These are phyloP conservation scores for Botrytis cinerea DNA, from an alignment of 2,329 filamentous ascomycete genomes.

Conservation along the genomic window DNA sequence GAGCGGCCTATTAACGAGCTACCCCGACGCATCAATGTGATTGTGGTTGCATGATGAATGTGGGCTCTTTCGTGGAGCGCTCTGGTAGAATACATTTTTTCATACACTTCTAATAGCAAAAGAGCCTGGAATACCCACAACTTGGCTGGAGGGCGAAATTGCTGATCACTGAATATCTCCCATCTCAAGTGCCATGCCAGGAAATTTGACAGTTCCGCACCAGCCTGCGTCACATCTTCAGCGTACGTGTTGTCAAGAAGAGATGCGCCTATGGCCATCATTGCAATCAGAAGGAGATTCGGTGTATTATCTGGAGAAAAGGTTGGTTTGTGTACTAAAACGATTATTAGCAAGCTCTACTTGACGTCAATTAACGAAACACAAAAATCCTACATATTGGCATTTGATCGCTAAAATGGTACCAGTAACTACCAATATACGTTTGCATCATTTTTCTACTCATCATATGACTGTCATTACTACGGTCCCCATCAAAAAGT, in stretches of 20 bases:
- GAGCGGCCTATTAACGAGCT: slow-evolving; percentile 87
- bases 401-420: slow-evolving; percentile 89
- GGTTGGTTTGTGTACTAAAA: slow-evolving; percentile 77
- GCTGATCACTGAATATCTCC: slow-evolving; percentile 87
- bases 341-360: slow-evolving; percentile 27
- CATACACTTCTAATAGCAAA: slow-evolving; percentile 85
- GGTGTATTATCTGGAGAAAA: slow-evolving; percentile 87
- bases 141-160: slow-evolving; percentile 89
- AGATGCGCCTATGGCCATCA: slow-evolving; percentile 90
- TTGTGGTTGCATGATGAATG: slow-evolving; percentile 93
- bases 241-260: slow-evolving; percentile 84
- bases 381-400: slow-evolving; percentile 60
- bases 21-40: slow-evolving; percentile 92
- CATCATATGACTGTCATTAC: slow-evolving; percentile 64
- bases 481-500: slow-evolving; percentile 76
- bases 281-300: slow-evolving; percentile 78
- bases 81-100: slow-evolving; percentile 96
- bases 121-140: slow-evolving; percentile 95
- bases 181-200: slow-evolving; percentile 91
- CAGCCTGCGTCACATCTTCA: slow-evolving; percentile 69
- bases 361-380: too few relatives aligned
- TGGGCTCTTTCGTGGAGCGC: slow-evolving; percentile 91
- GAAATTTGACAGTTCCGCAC: slow-evolving; percentile 85
- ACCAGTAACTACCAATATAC: slow-evolving; percentile 92
- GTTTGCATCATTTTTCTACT: slow-evolving; percentile 94